Conservation (phyloP, 2,329 filamentous ascomycete species). For the Biscogniauxia marginata region DNA sequence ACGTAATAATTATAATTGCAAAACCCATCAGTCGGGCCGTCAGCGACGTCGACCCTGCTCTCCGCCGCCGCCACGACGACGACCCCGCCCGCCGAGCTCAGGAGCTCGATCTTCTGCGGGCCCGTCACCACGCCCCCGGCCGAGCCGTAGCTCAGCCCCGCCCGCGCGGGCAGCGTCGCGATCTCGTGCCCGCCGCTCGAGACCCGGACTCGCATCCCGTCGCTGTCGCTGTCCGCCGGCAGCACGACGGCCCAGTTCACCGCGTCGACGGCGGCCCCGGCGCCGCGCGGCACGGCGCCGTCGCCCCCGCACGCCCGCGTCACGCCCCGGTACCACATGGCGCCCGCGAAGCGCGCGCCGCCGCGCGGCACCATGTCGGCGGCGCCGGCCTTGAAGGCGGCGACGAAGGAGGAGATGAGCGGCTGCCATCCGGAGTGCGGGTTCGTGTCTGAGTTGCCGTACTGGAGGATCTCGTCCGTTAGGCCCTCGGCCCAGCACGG, state of each 20-base stretch:
- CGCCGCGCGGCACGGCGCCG: slow-evolving; percentile 20
- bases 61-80: slow-evolving; percentile 23
- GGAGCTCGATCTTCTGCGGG: slow-evolving; percentile 29
- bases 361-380: slow-evolving; percentile 21
- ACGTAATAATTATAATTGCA: slow-evolving; percentile 35
- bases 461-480: slow-evolving; percentile 27
- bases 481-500: slow-evolving; percentile 32
- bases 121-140: slow-evolving; percentile 23
- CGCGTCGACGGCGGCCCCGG: slow-evolving; percentile 26
- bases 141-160: slow-evolving; percentile 28
- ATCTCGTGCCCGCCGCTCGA: slow-evolving; percentile 27
- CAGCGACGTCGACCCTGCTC: slow-evolving; percentile 23
- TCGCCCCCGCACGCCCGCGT: slow-evolving; percentile 7
- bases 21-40: slow-evolving; percentile 23
- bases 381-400: slow-evolving; percentile 31
- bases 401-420: slow-evolving; percentile 35
- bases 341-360: slow-evolving; percentile 25
- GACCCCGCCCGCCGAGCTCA: slow-evolving; percentile 22
- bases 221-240: slow-evolving; percentile 6
- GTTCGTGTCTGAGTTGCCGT: slow-evolving; percentile 28
- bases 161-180: slow-evolving; percentile 13
- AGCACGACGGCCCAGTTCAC: slow-evolving; percentile 33
- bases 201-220: slow-evolving; percentile 20
- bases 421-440: slow-evolving; percentile 36
- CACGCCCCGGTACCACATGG: slow-evolving; percentile 33